Base-by-base conservation (phyloP, 345 rosid species). In the Lepidium aucheri region DNA sequence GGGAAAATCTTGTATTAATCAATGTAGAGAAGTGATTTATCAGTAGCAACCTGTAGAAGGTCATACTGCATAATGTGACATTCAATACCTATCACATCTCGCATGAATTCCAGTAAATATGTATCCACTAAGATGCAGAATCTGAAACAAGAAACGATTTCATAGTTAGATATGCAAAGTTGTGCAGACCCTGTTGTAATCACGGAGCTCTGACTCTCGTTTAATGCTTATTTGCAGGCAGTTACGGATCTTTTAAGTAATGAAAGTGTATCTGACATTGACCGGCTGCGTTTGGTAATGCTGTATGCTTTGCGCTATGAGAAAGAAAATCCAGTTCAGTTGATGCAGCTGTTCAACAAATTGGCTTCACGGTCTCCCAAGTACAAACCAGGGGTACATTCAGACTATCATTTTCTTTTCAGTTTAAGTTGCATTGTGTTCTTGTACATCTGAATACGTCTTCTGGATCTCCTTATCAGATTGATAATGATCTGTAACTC, bases 311-410 rank as follows among this genome's bases (percentile, higher is more conserved):
- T 94, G 75, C 95, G 95, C 35, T 94, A 85, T 70, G 99, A 94
- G 89, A 94, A 94, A 79, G 99, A 94, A 72, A 91, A 92, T 65
- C 89, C 97, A 24, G 96, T 94, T 67, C 96, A 94, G 64, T 72
- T 94, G 76, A 94, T 94, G 99, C 99, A 94, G 80, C 87, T 94
- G 50, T 86, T 90, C 72, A 94, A 90, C 81, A 94, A 87, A 79
- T 73, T 94, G 71, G 90, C 97, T 63, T 81, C 93, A 74, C 84
- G 80, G 68, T 86, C 91, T 74, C 88, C 96, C 30, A 90, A 88
- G 77, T 94, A 90, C 87, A 90, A 94, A 77, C 85, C 90, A 45
- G 97, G 97, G 89, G 99, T 94, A 88, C 42, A 38, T 61, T 47
- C 33, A 60, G 51, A 61, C 66, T 22, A 68, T 15, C 42, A 16